Conservation (phyloP, 176 grass and related monocot genomes). For the Thinopyrum elongatum region DNA sequence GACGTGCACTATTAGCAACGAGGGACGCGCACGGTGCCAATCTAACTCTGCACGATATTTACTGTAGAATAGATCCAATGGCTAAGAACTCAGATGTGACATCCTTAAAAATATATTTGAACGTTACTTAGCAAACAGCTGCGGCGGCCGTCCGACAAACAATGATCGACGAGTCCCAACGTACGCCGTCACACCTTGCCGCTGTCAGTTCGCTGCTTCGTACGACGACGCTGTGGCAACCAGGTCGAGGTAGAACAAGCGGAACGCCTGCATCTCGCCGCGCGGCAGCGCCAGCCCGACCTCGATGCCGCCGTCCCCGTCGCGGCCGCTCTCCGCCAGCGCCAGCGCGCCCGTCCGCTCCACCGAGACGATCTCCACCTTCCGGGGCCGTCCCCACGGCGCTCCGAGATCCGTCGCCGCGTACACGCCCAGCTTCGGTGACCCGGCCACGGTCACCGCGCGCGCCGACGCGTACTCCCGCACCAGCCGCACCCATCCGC, state of each 20-base stretch:
- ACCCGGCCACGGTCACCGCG: constrained; percentile 75
- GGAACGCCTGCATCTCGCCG: constrained; percentile 61
- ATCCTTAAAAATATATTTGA: too few relatives aligned
- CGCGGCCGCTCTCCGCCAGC: constrained; percentile 46
- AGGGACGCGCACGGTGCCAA: too few relatives aligned
- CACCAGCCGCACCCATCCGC: constrained; percentile 57
- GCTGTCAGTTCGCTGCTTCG: too few relatives aligned
- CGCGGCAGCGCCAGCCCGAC: constrained; percentile 67
- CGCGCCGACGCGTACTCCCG: constrained; percentile 43
- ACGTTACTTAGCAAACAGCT: too few relatives aligned
- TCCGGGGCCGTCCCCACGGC: constrained; percentile 40
- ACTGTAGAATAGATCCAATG: too few relatives aligned
- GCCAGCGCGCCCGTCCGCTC: constrained; percentile 71
- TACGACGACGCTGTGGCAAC: neutral
- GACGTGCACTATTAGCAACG: too few relatives aligned
- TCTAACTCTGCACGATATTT: too few relatives aligned
- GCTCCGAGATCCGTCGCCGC: constrained; percentile 48
- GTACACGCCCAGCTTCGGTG: constrained; percentile 70
- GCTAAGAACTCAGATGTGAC: too few relatives aligned
- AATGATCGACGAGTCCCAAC: too few relatives aligned
- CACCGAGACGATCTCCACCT: constrained; percentile 70
- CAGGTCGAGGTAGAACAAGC: constrained; percentile 27
- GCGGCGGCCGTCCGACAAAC: too few relatives aligned
- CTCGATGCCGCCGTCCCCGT: constrained; percentile 73
- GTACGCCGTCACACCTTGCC: too few relatives aligned